Percentiles rank a stretch among this genome's conserved stretches.
Conservation (phyloP, 2,329 filamentous ascomycete species). For the Trichoderma sp. region DNA sequence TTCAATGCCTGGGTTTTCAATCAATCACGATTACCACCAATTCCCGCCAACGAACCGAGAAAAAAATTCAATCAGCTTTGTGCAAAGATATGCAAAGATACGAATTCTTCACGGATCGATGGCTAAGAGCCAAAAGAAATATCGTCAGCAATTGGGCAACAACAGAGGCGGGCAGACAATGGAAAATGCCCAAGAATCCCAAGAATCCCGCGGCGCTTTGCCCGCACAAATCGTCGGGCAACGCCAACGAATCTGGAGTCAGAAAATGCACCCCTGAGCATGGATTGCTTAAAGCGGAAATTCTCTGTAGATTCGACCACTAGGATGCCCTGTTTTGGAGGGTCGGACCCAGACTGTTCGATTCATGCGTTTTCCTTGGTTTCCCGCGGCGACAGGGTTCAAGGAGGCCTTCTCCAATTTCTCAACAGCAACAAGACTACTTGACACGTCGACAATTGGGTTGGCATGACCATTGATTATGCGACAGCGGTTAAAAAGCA, state of each 20-base stretch:
- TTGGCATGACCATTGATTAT: not conserved
- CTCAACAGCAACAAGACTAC: not conserved
- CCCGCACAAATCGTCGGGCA: not conserved
- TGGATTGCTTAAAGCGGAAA: constrained; percentile 18
- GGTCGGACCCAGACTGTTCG: not conserved
- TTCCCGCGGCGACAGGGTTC: constrained; percentile 8
- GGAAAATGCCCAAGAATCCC: not conserved
- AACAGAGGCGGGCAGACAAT: not conserved
- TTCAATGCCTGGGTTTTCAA: not conserved
- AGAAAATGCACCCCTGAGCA: not conserved
- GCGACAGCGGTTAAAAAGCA: not conserved
- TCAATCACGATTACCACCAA: not conserved
- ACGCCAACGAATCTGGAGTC: not conserved
- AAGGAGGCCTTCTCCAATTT: not conserved
- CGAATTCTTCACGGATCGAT: not conserved
- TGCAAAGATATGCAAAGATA: not conserved
- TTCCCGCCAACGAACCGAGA: not conserved
- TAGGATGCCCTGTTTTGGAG: not conserved
- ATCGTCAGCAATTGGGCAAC: not conserved
- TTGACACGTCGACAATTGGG: not conserved
- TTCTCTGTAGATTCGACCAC: constrained; percentile 16
- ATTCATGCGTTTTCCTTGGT: not conserved
- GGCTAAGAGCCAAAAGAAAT: not conserved
- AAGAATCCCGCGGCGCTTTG: not conserved
- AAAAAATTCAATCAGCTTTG: too few species aligned